Base-by-base conservation (phyloP, 345 rosid genomes). In the Clarkia xantiana region DNA sequence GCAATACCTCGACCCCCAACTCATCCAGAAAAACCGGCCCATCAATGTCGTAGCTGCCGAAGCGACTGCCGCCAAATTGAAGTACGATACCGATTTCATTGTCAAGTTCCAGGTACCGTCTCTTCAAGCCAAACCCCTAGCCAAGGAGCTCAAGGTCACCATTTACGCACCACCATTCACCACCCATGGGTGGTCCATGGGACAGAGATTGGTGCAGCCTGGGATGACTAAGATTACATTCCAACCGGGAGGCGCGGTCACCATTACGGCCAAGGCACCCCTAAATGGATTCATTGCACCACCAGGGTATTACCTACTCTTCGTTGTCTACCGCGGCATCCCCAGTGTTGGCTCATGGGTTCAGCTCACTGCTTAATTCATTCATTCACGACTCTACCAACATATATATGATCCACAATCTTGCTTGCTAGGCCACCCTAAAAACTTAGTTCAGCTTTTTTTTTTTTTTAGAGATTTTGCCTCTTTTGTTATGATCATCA, bases 151-250 rank as follows among this genome's bases (percentile, higher is more conserved):
- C n/a, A 55, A 40, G 39, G 71, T 70, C 42, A 70, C 75, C 3
- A 58, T 74, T 63, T 54, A 64, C 13, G 66, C 70, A 4, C 79
- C 75, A 22, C 60, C 75, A 10, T 74, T 74, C 51, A 74, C 68
- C 1, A 70, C 79, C 14, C 79, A 74, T 53, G 70, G 73, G 6
- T 62, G 58, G 16, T 57, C 75, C 15, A 69, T 66, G 79, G 68
- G 63, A 14, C 75, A 74, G 43, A 67, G 75, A 60, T 36, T 70
- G 44, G 17, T 74, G 49, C 52, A 58, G 45, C 15, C 64, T 47
- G 47, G 44, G 10, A n/a, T 53, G 29, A 51, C 43, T 2, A 7
- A 10, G 8, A 29, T 29, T 10, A 5, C 36, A 1, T 29, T 29
- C 36, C 6, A 5, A 29, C 8, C n/a, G n/a, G n/a, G 8, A 29